phyloP scores from a whole-genome alignment of 148 eudicot genomes.

The Rhododendron simsii region DNA sequence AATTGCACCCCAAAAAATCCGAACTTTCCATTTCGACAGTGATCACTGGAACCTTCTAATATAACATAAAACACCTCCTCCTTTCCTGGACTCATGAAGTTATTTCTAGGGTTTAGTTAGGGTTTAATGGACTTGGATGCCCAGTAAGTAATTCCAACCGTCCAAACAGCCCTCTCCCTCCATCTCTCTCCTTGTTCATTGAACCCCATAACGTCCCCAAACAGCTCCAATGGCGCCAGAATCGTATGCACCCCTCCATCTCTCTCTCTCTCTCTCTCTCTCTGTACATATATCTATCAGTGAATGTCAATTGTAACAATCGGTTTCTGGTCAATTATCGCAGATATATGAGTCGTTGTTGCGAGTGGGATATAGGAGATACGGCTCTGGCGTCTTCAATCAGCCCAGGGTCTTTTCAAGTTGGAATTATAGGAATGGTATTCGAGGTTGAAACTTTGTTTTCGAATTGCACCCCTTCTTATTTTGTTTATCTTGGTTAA shows the following conservation, averaged over 20 bases:
- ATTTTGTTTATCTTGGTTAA: neutral
- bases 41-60: conserved; percentile 8
- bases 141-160: neutral
- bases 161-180: neutral
- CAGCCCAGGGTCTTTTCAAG: conserved; percentile 20
- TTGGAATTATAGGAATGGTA: conserved; percentile 33
- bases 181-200: too few relatives aligned
- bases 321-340: conserved; percentile 1
- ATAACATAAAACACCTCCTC: neutral
- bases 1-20: neutral
- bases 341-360: conserved; percentile 34
- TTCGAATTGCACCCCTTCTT: neutral
- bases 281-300: neutral
- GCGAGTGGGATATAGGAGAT: conserved; percentile 31
- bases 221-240: conserved; percentile 19
- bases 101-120: neutral
- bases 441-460: neutral
- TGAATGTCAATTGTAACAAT: neutral
- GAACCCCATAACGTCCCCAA: too few relatives aligned
- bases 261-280: too few relatives aligned
- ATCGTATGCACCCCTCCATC: conserved; percentile 18
- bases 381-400: conserved; percentile 27
- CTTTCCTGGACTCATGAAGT: neutral
- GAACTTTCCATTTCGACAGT: neutral
- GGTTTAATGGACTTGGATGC: neutral